Base-by-base conservation (phyloP, 2,329 filamentous ascomycete genomes). In the Trichophyton simii region DNA sequence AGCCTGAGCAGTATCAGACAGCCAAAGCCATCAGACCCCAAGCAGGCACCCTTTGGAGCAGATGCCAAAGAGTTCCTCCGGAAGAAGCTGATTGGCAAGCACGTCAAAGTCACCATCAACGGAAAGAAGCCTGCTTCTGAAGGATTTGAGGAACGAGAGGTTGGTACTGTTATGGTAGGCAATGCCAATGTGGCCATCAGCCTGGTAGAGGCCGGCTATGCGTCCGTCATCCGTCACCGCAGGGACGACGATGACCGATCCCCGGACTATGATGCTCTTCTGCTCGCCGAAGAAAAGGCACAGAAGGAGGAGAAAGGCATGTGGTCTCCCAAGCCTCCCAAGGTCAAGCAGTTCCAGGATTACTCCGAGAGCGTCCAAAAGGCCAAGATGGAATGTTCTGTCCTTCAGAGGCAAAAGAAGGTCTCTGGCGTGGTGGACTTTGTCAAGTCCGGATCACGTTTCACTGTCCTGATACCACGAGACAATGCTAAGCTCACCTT, bases 31-130 rank as follows among this genome's bases (percentile, higher is more conserved):
- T 87, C 85, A 57, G 92, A 97, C 72, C 83, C 89, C 20, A 87
- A 89, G 62, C 92, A 97, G 75, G 83, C 89, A 46, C 90, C 91
- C 0, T 99, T 92, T 79, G 83, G 85, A 67, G 88, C 94, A 11
- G 92, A 96, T 71, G 92, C 94, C 36, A 99, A 99, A 79, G 94
- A 99, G 72, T 97, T 92, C 72, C 75, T 97, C 65, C 86, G 94
- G 61, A 96, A 96, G 80, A 90, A 87, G 73, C 75, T 96, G 36
- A 99, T 99, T 70, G 94, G 91, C 64, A 99, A 99, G 80, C 89
- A 96, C 67, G 90, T 97, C 66, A 89, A 87, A 73, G 84, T 96
- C 61, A 87, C 83, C 60, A 85, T 96, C 63, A 91, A 99, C 72
- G 94, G 94, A 62, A 90, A 89, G 73, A 91, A 94, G 76, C 87